These are phyloP conservation scores for Arxiozyma bovina DNA, from an alignment of 1,139 yeast genomes.

Conservation along the genomic window DNA sequence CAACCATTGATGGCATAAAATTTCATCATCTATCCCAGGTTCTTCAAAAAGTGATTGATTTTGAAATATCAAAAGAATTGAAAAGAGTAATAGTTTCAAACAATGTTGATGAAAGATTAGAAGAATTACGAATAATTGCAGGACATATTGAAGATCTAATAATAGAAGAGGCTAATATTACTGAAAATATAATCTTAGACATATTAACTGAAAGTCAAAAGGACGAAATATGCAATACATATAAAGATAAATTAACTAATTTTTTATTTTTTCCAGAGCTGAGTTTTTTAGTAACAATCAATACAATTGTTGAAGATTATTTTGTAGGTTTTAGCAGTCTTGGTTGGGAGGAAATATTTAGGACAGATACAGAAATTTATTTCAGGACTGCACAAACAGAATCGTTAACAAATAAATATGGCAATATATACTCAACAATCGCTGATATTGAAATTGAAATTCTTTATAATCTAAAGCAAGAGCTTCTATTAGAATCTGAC, in stretches of 20 bases:
- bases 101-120: slow-evolving; percentile 31
- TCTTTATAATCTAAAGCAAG: slow-evolving; percentile 30
- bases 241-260: slow-evolving; percentile 23
- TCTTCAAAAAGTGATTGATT: slow-evolving; percentile 30
- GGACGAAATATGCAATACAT: slow-evolving; percentile 2
- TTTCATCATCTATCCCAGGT: slow-evolving; percentile 9
- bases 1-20: slow-evolving; percentile 7
- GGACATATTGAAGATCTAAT: slow-evolving; percentile 34
- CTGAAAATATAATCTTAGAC: slow-evolving; percentile 6
- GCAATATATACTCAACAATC: slow-evolving; percentile 37
- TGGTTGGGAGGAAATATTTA: slow-evolving; percentile 35
- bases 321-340: slow-evolving; percentile 7
- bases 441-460: slow-evolving; percentile 39
- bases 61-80: slow-evolving; percentile 32
- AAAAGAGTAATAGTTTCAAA: slow-evolving; percentile 29
- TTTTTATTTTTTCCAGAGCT: slow-evolving; percentile 40
- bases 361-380: slow-evolving; percentile 34
- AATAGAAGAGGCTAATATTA: slow-evolving; percentile 22
- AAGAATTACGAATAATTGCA: slow-evolving; percentile 30
- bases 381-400: slow-evolving; percentile 32
- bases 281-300: slow-evolving; percentile 35
- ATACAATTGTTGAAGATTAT: slow-evolving; percentile 10
- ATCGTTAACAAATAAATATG: slow-evolving; percentile 34
- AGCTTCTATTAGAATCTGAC: slow-evolving; percentile 19
- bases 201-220: slow-evolving; percentile 8